Base-by-base conservation (phyloP, 2,329 filamentous ascomycete species). In the Calonectria henricotiae region DNA sequence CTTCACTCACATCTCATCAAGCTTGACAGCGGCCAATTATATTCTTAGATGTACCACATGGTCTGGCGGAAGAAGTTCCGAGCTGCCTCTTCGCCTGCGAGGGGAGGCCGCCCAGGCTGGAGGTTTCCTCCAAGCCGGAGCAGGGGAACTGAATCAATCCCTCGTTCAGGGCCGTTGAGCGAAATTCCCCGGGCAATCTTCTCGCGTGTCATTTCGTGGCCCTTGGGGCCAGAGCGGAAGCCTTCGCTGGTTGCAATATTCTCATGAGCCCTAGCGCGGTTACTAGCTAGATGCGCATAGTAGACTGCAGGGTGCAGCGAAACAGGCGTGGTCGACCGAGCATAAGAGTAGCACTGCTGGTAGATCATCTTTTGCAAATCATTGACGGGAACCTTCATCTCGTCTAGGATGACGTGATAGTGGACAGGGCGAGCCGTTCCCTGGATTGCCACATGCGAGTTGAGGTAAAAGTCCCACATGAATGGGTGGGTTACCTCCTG, bases 271-370 rank as follows among this genome's bases (percentile, higher is more conserved):
- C 91, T 91, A 23, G 94, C 94, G 61, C 96, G 93, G 68, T 91
- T 90, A 9, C 94, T 92, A 39, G 95, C 95, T 73, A 99, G 83
- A 82, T 99, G 96, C 0, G 97, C 95, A 76, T 99, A 99, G 87
- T 99, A 99, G 0, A 98, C 92, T 0, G 96, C 95, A 0, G 96
- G 96, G 74, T 91, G 93, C 0, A 96, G 83, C 0, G 95, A 98
- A 0, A 99, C 95, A 0, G 96, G 94, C 0, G 96, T 98, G 0
- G 95, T 98, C 0, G 95, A 96, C 17, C 96, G 91, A 66, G 93
- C 92, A 79, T 98, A 99, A 67, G 97, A 94, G 82, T 98, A 99
- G 51, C 93, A 97, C 73, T 98, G 95, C 75, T 98, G 93, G 77
- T 98, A 98, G 25, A 98, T 92, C 89, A 98, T 93, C 67, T 92